A percentile compares a stretch with the other conserved stretches of the same genome.
Conservation (phyloP, 2,329 filamentous ascomycete species). For the Colletotrichum trifolii region DNA sequence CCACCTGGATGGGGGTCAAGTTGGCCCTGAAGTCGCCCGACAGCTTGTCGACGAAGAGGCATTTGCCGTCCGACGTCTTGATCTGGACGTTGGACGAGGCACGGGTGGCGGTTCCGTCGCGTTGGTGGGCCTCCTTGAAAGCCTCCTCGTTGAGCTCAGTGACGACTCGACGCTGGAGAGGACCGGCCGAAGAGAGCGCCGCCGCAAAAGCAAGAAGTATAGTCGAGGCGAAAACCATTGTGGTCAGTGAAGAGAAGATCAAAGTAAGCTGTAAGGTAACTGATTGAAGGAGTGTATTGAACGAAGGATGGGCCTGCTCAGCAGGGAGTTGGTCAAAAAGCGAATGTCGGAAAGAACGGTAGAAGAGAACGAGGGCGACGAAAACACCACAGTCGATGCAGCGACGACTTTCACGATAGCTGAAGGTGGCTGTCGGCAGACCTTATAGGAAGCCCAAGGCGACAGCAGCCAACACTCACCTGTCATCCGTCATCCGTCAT, state of each 20-base stretch:
- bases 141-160: conserved; percentile 55
- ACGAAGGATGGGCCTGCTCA: conserved; percentile 44
- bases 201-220: conserved; percentile 43
- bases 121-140: conserved; percentile 56
- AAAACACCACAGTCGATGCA: conserved; percentile 32
- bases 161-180: conserved; percentile 49
- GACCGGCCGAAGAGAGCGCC: conserved; percentile 41
- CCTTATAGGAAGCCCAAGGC: conserved; percentile 28
- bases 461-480: background rate
- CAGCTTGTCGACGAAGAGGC: conserved; percentile 58
- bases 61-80: conserved; percentile 56
- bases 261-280: conserved; percentile 33
- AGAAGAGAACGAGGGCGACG: conserved; percentile 40
- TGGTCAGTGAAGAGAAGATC: conserved; percentile 22
- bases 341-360: conserved; percentile 34
- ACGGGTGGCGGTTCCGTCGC: conserved; percentile 56
- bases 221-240: conserved; percentile 40
- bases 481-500: conserved; percentile 23
- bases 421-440: conserved; percentile 6
- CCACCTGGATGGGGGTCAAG: conserved; percentile 58
- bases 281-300: conserved; percentile 6
- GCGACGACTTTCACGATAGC: background rate
- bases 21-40: conserved; percentile 62
- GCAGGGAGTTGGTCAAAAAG: conserved; percentile 41
- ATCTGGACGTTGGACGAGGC: conserved; percentile 58